phyloP scores from a whole-genome alignment of 2,329 filamentous ascomycete species.

The Hansfordia pulvinata region DNA sequence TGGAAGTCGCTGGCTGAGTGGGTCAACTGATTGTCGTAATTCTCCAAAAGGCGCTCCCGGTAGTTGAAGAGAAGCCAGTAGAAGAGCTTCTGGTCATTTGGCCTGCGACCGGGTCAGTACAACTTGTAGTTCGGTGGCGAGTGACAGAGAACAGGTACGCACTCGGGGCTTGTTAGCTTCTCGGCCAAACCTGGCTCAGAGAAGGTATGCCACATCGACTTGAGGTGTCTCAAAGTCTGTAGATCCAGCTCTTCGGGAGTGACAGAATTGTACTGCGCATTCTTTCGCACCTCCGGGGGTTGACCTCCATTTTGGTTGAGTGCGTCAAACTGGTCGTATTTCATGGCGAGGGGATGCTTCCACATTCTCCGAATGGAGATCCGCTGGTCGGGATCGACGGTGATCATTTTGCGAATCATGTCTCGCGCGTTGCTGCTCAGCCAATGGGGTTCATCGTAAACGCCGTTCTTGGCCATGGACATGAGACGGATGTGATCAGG shows the following conservation, averaged over 20 bases:
- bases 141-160: slow-evolving; percentile 18
- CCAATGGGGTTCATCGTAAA: slow-evolving; percentile 45
- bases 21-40: slow-evolving; percentile 69
- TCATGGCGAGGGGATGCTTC: slow-evolving; percentile 73
- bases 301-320: slow-evolving; percentile 41
- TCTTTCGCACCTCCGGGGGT: slow-evolving; percentile 44
- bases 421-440: slow-evolving; percentile 60
- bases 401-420: slow-evolving; percentile 67
- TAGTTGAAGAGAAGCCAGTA: slow-evolving; percentile 78
- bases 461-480: slow-evolving; percentile 41
- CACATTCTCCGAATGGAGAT: slow-evolving; percentile 75
- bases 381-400: slow-evolving; percentile 63
- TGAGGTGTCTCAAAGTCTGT: slow-evolving; percentile 73
- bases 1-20: slow-evolving; percentile 89
- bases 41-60: slow-evolving; percentile 71
- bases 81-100: slow-evolving; percentile 87
- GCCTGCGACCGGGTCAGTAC: no score
- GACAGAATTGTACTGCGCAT: slow-evolving; percentile 43
- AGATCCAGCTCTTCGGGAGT: slow-evolving; percentile 58
- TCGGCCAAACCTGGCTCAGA: slow-evolving; percentile 57
- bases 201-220: slow-evolving; percentile 83
- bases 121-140: no score
- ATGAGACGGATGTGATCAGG: slow-evolving; percentile 50
- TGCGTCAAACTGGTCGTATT: slow-evolving; percentile 66
- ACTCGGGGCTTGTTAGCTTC: slow-evolving; percentile 54